These are phyloP conservation scores for Blastocystis sp. DNA, from an alignment of 352 stramenopile genomes.

Conservation along the genomic window DNA sequence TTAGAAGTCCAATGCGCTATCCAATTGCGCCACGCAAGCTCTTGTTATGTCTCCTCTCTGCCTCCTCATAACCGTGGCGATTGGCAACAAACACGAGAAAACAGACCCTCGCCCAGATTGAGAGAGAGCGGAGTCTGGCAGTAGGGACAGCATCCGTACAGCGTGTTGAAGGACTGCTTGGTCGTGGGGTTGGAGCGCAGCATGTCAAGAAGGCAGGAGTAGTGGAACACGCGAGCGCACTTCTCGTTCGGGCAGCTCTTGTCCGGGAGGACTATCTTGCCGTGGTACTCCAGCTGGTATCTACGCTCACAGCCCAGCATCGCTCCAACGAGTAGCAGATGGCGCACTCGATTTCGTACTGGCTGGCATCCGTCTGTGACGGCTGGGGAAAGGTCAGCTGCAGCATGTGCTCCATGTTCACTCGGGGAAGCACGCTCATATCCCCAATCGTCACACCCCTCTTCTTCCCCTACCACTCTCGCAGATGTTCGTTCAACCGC, in stretches of 20 bases:
- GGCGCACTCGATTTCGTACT: slow-evolving; percentile 59
- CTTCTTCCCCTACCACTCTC: neutral
- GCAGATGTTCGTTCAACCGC: slow-evolving; percentile 6
- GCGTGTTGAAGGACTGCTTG: slow-evolving; percentile 62
- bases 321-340: slow-evolving; percentile 56
- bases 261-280: slow-evolving; percentile 37
- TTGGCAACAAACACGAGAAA: slow-evolving; percentile 8
- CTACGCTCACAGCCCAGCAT: neutral
- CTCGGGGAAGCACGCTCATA: neutral
- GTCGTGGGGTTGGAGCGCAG: slow-evolving; percentile 60
- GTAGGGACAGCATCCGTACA: slow-evolving; percentile 59
- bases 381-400: slow-evolving; percentile 9
- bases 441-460: neutral
- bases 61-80: neutral
- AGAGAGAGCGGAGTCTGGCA: slow-evolving; percentile 37
- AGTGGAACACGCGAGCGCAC: slow-evolving; percentile 53
- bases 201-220: slow-evolving; percentile 57
- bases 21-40: neutral
- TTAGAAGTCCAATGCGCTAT: neutral
- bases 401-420: slow-evolving; percentile 16
- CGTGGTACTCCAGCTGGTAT: slow-evolving; percentile 47
- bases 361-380: slow-evolving; percentile 23
- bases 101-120: neutral
- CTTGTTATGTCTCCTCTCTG: neutral
- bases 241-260: slow-evolving; percentile 50